phyloP scores from a whole-genome alignment of 2,329 filamentous ascomycete genomes.

The Claviceps cyperi region DNA sequence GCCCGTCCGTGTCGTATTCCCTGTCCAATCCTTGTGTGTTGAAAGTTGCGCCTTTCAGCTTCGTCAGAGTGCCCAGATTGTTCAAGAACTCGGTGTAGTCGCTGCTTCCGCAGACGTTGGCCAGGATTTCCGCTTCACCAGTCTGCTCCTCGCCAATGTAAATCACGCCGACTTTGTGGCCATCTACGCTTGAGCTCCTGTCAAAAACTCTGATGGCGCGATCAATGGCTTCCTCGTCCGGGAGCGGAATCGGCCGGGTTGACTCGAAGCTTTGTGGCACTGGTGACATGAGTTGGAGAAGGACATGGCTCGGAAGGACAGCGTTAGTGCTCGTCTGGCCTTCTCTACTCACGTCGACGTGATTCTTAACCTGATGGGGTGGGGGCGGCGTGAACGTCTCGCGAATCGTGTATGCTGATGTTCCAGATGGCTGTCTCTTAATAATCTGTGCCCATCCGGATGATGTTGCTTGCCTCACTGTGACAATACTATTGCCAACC shows the following conservation, averaged over 20 bases:
- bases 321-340: conserved; percentile 40
- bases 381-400: conserved; percentile 45
- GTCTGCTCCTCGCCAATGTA: conserved; percentile 84
- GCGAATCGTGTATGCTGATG: conserved; percentile 42
- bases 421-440: conserved; percentile 57
- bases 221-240: conserved; percentile 51
- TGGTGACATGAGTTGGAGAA: conserved; percentile 54
- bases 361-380: conserved; percentile 37
- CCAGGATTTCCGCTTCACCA: conserved; percentile 67
- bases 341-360: conserved; percentile 34
- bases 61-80: conserved; percentile 67
- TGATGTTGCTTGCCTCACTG: conserved; percentile 53
- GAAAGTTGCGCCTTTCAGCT: conserved; percentile 68
- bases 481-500: conserved; percentile 59
- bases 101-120: conserved; percentile 71
- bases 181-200: conserved; percentile 76
- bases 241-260: conserved; percentile 60
- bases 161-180: conserved; percentile 87
- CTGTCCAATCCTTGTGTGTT: conserved; percentile 87
- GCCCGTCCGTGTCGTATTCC: conserved; percentile 62
- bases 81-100: conserved; percentile 81
- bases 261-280: conserved; percentile 43
- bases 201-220: conserved; percentile 75
- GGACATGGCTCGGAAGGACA: conserved; percentile 58
- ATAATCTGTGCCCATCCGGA: conserved; percentile 58